Percentiles rank a stretch among this genome's conserved stretches.
These are phyloP conservation scores for Ceratocystis variospora DNA, from an alignment of 2,329 filamentous ascomycete genomes.

Conservation along the genomic window DNA sequence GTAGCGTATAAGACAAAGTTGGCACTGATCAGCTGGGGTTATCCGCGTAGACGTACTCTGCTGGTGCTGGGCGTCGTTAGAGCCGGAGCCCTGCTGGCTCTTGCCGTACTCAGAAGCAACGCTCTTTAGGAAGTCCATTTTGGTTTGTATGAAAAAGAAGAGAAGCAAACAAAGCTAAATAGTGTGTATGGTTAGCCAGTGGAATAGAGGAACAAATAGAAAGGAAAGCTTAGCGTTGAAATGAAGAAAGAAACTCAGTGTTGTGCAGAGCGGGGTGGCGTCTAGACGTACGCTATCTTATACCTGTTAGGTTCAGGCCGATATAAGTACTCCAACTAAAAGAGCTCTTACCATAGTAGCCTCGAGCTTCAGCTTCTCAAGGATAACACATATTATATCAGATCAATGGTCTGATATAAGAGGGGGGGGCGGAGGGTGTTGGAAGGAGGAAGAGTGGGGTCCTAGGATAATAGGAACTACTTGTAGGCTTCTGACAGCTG, in stretches of 20 bases:
- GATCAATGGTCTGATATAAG: background rate
- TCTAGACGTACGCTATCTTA: background rate
- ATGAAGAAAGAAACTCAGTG: background rate
- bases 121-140: slow-evolving; percentile 18
- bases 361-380: background rate
- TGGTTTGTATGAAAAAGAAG: background rate
- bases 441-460: background rate
- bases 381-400: background rate
- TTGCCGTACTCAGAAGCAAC: slow-evolving; percentile 18
- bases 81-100: slow-evolving; percentile 11
- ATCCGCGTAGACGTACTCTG: background rate
- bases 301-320: background rate
- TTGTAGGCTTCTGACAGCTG: background rate
- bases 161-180: background rate
- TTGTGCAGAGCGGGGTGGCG: background rate
- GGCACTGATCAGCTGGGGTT: too few species aligned
- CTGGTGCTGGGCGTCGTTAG: background rate
- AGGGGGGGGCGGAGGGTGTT: background rate
- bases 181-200: too few species aligned
- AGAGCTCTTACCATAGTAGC: background rate
- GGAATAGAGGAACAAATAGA: background rate
- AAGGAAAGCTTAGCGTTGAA: background rate
- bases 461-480: background rate
- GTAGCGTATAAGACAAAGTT: background rate
- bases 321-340: background rate